These are phyloP conservation scores for Zangia roseola DNA, from an alignment of 768 basidiomycete species.

Conservation along the genomic window DNA sequence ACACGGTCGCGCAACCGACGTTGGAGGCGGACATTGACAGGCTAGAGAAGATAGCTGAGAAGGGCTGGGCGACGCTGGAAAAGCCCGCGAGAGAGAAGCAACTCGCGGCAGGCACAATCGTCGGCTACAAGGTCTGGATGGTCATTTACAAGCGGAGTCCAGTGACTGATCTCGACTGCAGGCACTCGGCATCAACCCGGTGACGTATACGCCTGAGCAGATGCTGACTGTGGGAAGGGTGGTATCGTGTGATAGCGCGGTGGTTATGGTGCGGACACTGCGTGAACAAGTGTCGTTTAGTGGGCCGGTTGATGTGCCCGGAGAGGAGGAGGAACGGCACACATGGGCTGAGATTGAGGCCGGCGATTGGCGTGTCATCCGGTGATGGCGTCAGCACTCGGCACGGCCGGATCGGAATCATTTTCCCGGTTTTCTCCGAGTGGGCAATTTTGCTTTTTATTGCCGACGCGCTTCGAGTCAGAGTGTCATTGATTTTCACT, in stretches of 20 bases:
- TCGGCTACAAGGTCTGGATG: conserved; percentile 51
- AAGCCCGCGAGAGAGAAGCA: conserved; percentile 26
- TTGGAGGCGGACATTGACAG: conserved; percentile 1
- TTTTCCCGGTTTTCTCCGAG: conserved; percentile 23
- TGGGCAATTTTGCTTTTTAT: conserved; percentile 16
- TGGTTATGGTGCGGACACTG: conserved; percentile 18
- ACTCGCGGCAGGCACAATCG: conserved; percentile 29
- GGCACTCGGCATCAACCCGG: conserved; percentile 59
- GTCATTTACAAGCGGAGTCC: background rate
- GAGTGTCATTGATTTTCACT: background rate
- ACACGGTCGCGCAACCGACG: background rate
- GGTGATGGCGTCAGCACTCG: conserved; percentile 16
- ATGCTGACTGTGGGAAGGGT: conserved; percentile 49
- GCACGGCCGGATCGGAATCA: conserved; percentile 1
- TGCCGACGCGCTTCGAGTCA: background rate
- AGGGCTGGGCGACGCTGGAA: conserved; percentile 18
- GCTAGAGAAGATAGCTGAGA: conserved; percentile 13
- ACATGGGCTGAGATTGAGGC: conserved; percentile 29
- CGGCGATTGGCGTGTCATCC: conserved; percentile 30
- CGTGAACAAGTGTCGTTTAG: conserved; percentile 28
- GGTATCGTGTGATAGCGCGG: conserved; percentile 9
- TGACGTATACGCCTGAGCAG: conserved; percentile 58
- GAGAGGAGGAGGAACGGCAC: conserved; percentile 13
- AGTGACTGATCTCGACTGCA: conserved; percentile 20
- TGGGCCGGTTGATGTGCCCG: conserved; percentile 22